phyloP scores from a whole-genome alignment of 139 green algal genomes.

The Chlamydomonas schloesseri region DNA sequence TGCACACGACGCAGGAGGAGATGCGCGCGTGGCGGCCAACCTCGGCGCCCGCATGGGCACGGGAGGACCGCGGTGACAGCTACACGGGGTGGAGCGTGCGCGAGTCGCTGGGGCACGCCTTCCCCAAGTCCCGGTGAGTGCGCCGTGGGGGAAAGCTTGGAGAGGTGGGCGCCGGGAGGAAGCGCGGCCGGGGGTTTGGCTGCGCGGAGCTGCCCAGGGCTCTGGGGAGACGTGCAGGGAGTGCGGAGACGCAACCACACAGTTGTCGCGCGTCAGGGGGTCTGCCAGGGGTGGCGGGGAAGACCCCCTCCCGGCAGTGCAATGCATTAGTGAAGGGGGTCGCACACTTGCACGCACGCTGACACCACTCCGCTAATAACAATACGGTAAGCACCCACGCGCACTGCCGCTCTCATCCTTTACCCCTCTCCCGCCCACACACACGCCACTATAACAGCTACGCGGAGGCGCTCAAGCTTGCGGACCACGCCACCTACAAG shows the following conservation, averaged over 20 bases:
- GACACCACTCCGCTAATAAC: too few species aligned
- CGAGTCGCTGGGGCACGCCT: not conserved
- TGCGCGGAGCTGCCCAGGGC: too few species aligned
- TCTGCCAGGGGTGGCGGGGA: too few species aligned
- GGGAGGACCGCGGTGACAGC: not conserved
- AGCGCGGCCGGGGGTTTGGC: not conserved
- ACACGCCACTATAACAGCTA: not conserved
- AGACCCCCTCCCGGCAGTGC: too few species aligned
- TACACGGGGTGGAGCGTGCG: constrained; percentile 44
- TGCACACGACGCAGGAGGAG: constrained; percentile 3
- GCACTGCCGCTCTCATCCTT: not conserved
- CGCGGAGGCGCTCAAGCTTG: not conserved
- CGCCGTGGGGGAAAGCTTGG: not conserved
- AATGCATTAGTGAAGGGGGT: too few species aligned
- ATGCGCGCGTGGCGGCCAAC: not conserved
- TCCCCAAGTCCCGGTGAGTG: constrained; percentile 15
- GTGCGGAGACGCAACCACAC: too few species aligned
- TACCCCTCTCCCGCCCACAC: not conserved
- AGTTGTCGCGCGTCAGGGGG: too few species aligned
- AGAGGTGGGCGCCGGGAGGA: not conserved
- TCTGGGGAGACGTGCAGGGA: too few species aligned
- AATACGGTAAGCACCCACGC: too few species aligned
- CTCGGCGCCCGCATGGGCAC: constrained; percentile 1
- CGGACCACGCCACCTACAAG: constrained; percentile 40
- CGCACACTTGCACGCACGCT: too few species aligned